Conservation (phyloP, 169 alveolate genomes). For the Cryptosporidium viatorum region DNA sequence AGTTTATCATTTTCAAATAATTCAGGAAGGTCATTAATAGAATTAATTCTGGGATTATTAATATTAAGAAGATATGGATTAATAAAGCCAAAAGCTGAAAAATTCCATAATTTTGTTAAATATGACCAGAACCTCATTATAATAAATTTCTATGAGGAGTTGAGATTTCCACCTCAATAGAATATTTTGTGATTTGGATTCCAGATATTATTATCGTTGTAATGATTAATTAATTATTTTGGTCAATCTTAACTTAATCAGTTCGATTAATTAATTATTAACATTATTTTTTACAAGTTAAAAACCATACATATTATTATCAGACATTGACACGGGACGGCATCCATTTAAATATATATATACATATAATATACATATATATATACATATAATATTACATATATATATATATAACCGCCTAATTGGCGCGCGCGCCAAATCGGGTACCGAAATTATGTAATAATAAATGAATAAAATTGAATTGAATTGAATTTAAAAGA, state of each 20-base stretch:
- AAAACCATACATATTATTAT: not conserved
- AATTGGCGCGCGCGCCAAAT: not conserved
- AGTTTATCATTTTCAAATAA: slow-evolving; percentile 34
- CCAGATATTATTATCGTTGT: not conserved
- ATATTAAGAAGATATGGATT: slow-evolving; percentile 37
- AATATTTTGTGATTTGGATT: not conserved
- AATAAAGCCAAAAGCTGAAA: slow-evolving; percentile 21
- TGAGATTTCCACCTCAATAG: slow-evolving; percentile 1
- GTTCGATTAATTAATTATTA: not conserved
- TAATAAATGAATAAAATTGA: too few relatives aligned
- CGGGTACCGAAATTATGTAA: not conserved
- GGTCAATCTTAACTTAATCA: not conserved
- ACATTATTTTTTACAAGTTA: not conserved
- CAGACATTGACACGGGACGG: slow-evolving; percentile 21
- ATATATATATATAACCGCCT: not conserved
- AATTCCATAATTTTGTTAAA: slow-evolving; percentile 14
- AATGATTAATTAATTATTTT: not conserved
- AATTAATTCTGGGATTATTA: slow-evolving; percentile 7
- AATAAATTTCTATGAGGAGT: not conserved
- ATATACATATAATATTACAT: too few relatives aligned
- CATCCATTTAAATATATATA: not conserved
- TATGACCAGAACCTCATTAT: slow-evolving; percentile 2
- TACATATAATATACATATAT: not conserved
- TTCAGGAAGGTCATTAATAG: slow-evolving; percentile 41
- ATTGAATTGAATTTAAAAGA: too few relatives aligned